Conservation (phyloP, 1,284 basidiomycete species). For the Naganishia cerealis region DNA sequence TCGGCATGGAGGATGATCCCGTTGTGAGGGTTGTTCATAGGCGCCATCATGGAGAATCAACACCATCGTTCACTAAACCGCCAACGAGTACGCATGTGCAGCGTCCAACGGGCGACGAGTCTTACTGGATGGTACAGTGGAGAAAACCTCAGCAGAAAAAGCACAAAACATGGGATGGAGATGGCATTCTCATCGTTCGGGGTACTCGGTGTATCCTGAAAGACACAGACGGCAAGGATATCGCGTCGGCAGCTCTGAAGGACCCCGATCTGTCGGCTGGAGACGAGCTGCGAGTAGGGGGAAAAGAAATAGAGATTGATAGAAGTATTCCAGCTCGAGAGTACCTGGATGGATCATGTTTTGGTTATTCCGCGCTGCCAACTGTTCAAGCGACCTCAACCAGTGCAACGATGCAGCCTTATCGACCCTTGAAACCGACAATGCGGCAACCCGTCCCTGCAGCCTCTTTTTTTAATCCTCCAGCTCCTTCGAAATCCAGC, state of each 20-base stretch:
- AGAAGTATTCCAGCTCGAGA: constrained; percentile 61
- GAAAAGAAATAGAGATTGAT: constrained; percentile 64
- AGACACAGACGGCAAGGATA: constrained; percentile 54
- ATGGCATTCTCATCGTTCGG: constrained; percentile 61
- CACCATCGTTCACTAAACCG: neutral
- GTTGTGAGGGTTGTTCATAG: constrained; percentile 25
- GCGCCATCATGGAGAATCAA: neutral
- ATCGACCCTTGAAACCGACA: constrained; percentile 19
- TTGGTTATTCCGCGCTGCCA: constrained; percentile 52
- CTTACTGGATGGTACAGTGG: constrained; percentile 51
- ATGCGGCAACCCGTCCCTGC: constrained; percentile 37
- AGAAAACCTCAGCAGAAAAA: constrained; percentile 53
- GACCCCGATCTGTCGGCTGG: constrained; percentile 37
- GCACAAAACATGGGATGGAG: constrained; percentile 55
- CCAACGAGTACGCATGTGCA: neutral
- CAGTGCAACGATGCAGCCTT: constrained; percentile 13
- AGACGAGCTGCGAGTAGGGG: constrained; percentile 62
- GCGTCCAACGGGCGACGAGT: constrained; percentile 8
- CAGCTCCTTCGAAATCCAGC: constrained; percentile 13
- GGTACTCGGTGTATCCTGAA: constrained; percentile 56
- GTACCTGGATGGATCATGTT: constrained; percentile 55
- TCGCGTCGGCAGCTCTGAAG: constrained; percentile 40
- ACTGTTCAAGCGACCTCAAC: constrained; percentile 28
- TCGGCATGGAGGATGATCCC: constrained; percentile 28
- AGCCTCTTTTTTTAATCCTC: constrained; percentile 41